These are phyloP conservation scores for Clonostachys solani DNA, from an alignment of 2,329 filamentous ascomycete species.

Conservation along the genomic window DNA sequence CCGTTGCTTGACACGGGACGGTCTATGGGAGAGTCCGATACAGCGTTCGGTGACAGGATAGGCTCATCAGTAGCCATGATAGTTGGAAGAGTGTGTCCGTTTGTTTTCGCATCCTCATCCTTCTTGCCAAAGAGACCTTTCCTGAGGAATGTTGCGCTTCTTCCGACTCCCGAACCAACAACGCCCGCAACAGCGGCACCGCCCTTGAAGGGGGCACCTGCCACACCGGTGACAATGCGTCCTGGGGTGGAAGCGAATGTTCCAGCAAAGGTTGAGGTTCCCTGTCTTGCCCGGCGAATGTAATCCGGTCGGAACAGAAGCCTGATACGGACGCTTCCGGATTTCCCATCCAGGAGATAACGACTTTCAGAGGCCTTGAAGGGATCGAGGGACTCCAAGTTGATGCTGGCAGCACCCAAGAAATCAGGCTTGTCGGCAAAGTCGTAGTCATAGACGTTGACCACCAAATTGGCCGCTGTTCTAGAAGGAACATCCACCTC, in stretches of 20 bases:
- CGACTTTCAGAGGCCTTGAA: slow-evolving; percentile 75
- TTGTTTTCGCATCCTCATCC: slow-evolving; percentile 53
- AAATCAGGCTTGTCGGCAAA: slow-evolving; percentile 93
- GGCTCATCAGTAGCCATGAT: neutral
- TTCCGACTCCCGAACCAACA: slow-evolving; percentile 76
- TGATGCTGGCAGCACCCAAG: slow-evolving; percentile 73
- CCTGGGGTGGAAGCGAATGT: slow-evolving; percentile 81
- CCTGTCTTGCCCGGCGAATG: slow-evolving; percentile 79
- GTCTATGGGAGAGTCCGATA: slow-evolving; percentile 1
- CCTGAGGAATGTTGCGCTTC: slow-evolving; percentile 86
- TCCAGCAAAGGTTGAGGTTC: slow-evolving; percentile 87
- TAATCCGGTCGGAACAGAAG: slow-evolving; percentile 93
- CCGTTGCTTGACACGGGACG: slow-evolving; percentile 17
- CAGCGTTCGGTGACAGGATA: slow-evolving; percentile 21
- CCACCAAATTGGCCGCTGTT: slow-evolving; percentile 76
- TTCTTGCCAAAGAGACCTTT: slow-evolving; percentile 76
- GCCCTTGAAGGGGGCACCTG: slow-evolving; percentile 91
- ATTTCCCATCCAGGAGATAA: slow-evolving; percentile 81
- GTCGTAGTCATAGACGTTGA: slow-evolving; percentile 92
- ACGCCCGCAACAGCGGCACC: slow-evolving; percentile 70
- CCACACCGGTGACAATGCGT: slow-evolving; percentile 77
- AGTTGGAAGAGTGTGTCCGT: slow-evolving; percentile 31
- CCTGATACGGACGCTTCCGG: slow-evolving; percentile 75
- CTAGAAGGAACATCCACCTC: slow-evolving; percentile 78
- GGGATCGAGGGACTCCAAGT: slow-evolving; percentile 76